Conservation (phyloP, 2,329 filamentous ascomycete species). For the Monosporascus sp. region DNA sequence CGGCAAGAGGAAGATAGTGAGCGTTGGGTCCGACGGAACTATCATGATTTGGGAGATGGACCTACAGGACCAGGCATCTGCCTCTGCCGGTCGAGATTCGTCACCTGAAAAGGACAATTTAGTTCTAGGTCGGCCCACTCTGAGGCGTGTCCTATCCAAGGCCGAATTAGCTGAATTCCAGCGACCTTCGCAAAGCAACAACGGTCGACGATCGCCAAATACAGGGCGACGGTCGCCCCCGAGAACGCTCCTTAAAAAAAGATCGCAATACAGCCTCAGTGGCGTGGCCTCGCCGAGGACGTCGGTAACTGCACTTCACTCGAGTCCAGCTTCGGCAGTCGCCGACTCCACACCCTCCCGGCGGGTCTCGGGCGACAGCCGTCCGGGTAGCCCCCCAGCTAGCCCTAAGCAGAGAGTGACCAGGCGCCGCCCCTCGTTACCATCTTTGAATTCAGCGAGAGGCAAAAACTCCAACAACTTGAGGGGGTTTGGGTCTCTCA, state of each 20-base stretch:
- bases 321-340: slow-evolving; percentile 35
- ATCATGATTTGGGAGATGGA: slow-evolving; percentile 73
- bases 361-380: slow-evolving; percentile 37
- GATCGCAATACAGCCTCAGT: slow-evolving; percentile 45
- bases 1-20: slow-evolving; percentile 56
- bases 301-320: slow-evolving; percentile 32
- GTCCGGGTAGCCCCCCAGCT: slow-evolving; percentile 41
- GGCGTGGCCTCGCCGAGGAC: slow-evolving; percentile 30
- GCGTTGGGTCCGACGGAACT: slow-evolving; percentile 72
- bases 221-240: slow-evolving; percentile 50
- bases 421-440: slow-evolving; percentile 48
- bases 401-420: slow-evolving; percentile 45
- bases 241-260: slow-evolving; percentile 46
- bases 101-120: slow-evolving; percentile 46
- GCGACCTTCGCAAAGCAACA: slow-evolving; percentile 33
- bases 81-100: slow-evolving; percentile 42
- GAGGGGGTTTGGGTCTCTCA: slow-evolving; percentile 50
- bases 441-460: slow-evolving; percentile 40
- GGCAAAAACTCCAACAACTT: slow-evolving; percentile 47
- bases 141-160: slow-evolving; percentile 81
- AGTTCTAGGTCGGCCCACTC: slow-evolving; percentile 60
- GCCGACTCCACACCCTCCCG: slow-evolving; percentile 43
- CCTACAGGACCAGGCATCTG: slow-evolving; percentile 37
- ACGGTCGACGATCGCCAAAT: slow-evolving; percentile 19
- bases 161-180: slow-evolving; percentile 80